Base-by-base conservation (phyloP, 2,329 filamentous ascomycete genomes). In the Periconia macrospinosa region DNA sequence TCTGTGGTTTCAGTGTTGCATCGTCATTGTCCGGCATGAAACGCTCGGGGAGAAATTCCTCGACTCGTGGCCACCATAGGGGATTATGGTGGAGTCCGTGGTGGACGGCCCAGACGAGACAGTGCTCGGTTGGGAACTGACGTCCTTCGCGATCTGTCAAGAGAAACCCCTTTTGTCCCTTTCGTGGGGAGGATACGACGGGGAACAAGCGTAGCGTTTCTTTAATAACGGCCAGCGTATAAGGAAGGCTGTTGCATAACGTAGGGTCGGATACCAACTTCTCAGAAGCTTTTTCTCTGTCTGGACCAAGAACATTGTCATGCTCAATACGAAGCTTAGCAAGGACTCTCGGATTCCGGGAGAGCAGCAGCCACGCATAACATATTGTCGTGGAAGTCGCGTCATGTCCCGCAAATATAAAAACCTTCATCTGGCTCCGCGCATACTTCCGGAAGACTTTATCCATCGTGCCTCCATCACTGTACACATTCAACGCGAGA, bases 201-300 rank as follows among this genome's bases (percentile, higher is more conserved):
- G 70, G 65, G 30, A 60, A 74, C 14, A 75, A 45, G 2, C 72
- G 63, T 6, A 74, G 56, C 0, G 62, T 62, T 45, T 75, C 72
- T 55, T 72, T 73, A 52, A 75, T 68, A 9, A 72, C 63, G 13
- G 70, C 70, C 2, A 57, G 51, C 0, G 67, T 70, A 46, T 69
- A 27, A 5, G 23, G 23, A 27, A 27, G 23, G 23, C 23, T 3
- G 8, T 27, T 27, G 8, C 71, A 44, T 3, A 69, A 30, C 13
- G 57, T 42, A 2, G 66, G 62, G 30, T 69, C 46, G 2, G 48
- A 8, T 1, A 50, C 45, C 7, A 58, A 41, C 2, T 20, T 40
- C 6, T 47, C 47, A 10, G 61, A 49, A 19, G 48, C 35, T 6
- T 41, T 30, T 2, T 45, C 19, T 19, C 48, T 41, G 45, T 69